phyloP scores from a whole-genome alignment of 768 basidiomycete species.

The Pleurotus tuoliensis region DNA sequence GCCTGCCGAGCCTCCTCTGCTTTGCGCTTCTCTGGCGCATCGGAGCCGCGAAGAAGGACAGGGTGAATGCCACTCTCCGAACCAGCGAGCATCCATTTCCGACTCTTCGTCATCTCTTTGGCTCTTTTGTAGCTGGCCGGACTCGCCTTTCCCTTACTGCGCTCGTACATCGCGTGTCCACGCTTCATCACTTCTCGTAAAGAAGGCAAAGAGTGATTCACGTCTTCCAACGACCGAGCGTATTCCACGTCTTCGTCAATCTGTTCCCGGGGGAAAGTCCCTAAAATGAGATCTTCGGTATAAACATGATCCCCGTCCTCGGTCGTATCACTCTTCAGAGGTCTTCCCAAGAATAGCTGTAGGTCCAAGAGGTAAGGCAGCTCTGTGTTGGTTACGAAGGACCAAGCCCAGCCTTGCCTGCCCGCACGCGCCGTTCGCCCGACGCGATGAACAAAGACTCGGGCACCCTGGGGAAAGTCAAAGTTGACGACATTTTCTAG shows the following conservation, averaged over 20 bases:
- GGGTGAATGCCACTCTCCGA: constrained; percentile 69
- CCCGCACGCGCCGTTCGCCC: constrained; percentile 96
- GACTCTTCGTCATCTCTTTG: constrained; percentile 77
- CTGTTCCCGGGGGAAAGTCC: constrained; percentile 73
- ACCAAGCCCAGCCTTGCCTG: constrained; percentile 94
- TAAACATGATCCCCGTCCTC: constrained; percentile 57
- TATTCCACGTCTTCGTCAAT: constrained; percentile 87
- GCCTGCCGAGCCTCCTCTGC: constrained; percentile 57
- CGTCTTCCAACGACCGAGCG: constrained; percentile 58
- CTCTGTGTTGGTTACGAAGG: constrained; percentile 82
- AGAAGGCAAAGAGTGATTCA: constrained; percentile 58
- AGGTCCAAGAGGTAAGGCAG: constrained; percentile 90
- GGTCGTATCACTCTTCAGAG: constrained; percentile 53
- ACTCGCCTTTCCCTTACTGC: constrained; percentile 88
- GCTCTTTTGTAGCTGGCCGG: constrained; percentile 82
- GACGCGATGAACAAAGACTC: constrained; percentile 95
- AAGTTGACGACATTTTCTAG: constrained; percentile 97
- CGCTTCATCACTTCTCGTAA: constrained; percentile 82
- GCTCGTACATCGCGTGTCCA: constrained; percentile 92
- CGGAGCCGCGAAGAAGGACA: constrained; percentile 46
- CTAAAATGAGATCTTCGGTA: constrained; percentile 72
- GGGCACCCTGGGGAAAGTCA: constrained; percentile 92
- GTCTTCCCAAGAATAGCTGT: constrained; percentile 86
- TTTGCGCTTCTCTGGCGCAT: constrained; percentile 29
- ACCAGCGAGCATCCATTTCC: constrained; percentile 67